phyloP scores from a whole-genome alignment of 352 stramenopile species.

The Globisporangium spinosum region DNA sequence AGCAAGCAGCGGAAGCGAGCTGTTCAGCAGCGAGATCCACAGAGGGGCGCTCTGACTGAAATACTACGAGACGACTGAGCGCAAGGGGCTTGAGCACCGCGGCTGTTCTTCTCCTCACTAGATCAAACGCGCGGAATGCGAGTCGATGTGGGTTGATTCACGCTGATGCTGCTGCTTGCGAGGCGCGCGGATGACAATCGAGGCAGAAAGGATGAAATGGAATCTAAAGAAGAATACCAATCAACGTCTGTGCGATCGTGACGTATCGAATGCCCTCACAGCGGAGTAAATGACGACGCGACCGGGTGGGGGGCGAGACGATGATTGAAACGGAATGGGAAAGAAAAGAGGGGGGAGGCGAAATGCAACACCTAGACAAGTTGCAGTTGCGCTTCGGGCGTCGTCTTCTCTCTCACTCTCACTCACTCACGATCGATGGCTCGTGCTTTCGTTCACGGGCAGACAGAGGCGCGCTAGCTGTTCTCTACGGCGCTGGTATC shows the following conservation, averaged over 20 bases:
- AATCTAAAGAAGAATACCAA: constrained; percentile 8
- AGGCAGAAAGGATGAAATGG: not conserved
- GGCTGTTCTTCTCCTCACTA: not conserved
- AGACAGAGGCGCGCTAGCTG: not conserved
- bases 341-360: not conserved
- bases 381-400: constrained; percentile 6
- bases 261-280: not conserved
- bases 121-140: not conserved
- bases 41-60: not conserved
- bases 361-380: constrained; percentile 7
- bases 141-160: constrained; percentile 3
- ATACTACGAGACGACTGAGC: not conserved
- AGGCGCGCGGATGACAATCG: not conserved
- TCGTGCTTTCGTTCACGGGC: not conserved
- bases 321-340: constrained; percentile 12
- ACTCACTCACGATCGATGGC: not conserved
- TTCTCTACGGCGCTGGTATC: not conserved
- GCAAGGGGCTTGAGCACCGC: not conserved
- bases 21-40: constrained; percentile 7
- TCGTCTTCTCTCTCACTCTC: not conserved
- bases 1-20: not conserved
- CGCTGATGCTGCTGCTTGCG: not conserved
- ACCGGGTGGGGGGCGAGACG: not conserved
- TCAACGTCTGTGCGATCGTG: not conserved
- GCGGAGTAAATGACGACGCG: not conserved